A percentile compares a stretch with the other conserved stretches of the same genome.
Conservation (phyloP, 352 stramenopile species). For the Phytophthora palmivora region DNA sequence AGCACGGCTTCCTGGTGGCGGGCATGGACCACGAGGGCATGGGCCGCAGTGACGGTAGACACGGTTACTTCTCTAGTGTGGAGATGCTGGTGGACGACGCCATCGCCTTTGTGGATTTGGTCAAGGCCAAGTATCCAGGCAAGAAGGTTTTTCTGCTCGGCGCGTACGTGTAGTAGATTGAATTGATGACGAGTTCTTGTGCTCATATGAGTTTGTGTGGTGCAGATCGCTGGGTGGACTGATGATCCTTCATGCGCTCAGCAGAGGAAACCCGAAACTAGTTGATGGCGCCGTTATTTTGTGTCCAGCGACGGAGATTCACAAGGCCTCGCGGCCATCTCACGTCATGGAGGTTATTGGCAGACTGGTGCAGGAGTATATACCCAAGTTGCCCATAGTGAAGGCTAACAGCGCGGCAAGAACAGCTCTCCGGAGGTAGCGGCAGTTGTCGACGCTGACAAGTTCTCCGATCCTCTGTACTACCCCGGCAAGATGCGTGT, state of each 20-base stretch:
- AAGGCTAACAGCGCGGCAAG: constrained; percentile 60
- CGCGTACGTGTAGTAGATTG: constrained; percentile 44
- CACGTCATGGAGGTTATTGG: constrained; percentile 52
- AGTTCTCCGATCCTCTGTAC: constrained; percentile 69
- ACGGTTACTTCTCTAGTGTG: constrained; percentile 81
- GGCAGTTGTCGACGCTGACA: constrained; percentile 58
- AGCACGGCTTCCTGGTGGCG: constrained; percentile 69
- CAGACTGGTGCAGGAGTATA: constrained; percentile 58
- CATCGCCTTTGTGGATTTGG: constrained; percentile 63
- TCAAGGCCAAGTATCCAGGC: constrained; percentile 65
- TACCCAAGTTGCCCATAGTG: constrained; percentile 72
- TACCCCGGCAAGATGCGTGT: constrained; percentile 79
- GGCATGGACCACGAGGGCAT: constrained; percentile 79
- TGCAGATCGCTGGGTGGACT: constrained; percentile 75
- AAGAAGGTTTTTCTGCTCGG: constrained; percentile 80
- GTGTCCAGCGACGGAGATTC: constrained; percentile 76
- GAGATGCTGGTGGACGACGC: constrained; percentile 69
- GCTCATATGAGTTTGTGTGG: constrained; percentile 3
- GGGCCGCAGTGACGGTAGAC: constrained; percentile 75
- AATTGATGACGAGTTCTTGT: constrained; percentile 5
- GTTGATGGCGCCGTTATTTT: constrained; percentile 78
- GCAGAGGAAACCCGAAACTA: constrained; percentile 50
- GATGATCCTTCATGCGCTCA: constrained; percentile 64
- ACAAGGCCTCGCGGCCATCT: constrained; percentile 59
- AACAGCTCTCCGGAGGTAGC: constrained; percentile 72